Evolutionary conservation across 495 filamentous ascomycete species (phyloP).

Genomic region (Neurospora sp.): DNA sequence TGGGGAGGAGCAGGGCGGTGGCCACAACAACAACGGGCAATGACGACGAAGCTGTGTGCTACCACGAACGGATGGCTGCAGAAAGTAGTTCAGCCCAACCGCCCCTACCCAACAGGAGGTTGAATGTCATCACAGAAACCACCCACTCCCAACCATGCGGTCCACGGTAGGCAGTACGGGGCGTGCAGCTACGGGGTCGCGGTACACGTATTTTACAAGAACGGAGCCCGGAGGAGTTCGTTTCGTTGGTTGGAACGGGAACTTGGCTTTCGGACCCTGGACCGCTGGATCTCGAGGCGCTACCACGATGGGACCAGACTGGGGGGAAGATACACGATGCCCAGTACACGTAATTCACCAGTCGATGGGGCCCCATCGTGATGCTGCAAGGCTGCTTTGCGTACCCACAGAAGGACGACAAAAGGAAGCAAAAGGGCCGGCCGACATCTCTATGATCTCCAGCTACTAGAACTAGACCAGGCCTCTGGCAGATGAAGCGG

Average conservation of each 20-base stretch:
- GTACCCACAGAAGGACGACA: background rate
- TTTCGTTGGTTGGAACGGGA: background rate
- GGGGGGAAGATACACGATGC: background rate
- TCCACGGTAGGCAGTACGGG: background rate
- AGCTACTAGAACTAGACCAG: background rate
- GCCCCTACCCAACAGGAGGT: background rate
- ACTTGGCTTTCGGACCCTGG: background rate
- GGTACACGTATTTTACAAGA: background rate
- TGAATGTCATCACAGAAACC: background rate
- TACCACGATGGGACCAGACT: background rate
- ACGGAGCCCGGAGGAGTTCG: background rate
- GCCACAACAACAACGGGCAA: background rate
- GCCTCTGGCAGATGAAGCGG: background rate
- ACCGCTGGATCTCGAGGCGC: background rate
- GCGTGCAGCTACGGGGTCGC: background rate
- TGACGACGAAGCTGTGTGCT: background rate
- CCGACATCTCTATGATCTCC: background rate
- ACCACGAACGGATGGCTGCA: background rate
- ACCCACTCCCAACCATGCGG: background rate
- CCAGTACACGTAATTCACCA: background rate
- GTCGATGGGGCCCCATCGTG: background rate
- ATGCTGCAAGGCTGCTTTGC: background rate
- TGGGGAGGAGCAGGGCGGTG: background rate
- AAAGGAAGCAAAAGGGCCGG: background rate
- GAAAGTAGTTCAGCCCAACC: background rate